Percentiles rank a stretch among this genome's conserved stretches.
phyloP scores from a whole-genome alignment of 2,329 filamentous ascomycete genomes.

The Fusarium albosuccineum region DNA sequence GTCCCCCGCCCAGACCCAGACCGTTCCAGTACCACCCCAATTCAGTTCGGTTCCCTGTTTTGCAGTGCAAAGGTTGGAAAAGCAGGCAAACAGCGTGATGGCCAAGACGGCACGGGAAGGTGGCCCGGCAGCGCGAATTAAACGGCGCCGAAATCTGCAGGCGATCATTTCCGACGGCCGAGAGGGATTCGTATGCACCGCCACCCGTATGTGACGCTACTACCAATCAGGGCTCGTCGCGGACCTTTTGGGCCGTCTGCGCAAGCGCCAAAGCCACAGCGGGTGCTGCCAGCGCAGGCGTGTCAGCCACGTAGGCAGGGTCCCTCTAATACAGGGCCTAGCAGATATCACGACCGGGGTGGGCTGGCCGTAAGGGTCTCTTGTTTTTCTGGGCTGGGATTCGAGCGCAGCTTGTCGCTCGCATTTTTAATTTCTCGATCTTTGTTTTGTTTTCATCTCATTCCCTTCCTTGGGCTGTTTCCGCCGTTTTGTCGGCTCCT shows the following conservation, averaged over 20 bases:
- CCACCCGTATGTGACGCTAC: slow-evolving; percentile 20
- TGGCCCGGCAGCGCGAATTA: slow-evolving; percentile 8
- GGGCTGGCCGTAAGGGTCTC: slow-evolving; percentile 26
- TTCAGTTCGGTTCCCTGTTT: slow-evolving; percentile 36
- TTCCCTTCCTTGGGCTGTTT: slow-evolving; percentile 15
- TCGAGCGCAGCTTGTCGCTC: slow-evolving; percentile 29
- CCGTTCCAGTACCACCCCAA: slow-evolving; percentile 33
- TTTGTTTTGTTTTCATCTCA: background rate
- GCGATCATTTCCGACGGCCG: slow-evolving; percentile 41
- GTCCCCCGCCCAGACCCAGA: slow-evolving; percentile 13
- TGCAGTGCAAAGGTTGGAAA: slow-evolving; percentile 39
- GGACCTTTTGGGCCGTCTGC: slow-evolving; percentile 35
- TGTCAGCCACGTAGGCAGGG: slow-evolving; percentile 28
- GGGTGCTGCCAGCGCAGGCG: slow-evolving; percentile 6
- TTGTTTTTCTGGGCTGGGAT: slow-evolving; percentile 33
- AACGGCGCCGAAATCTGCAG: slow-evolving; percentile 24
- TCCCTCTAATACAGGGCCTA: slow-evolving; percentile 33
- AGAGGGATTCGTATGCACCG: slow-evolving; percentile 35
- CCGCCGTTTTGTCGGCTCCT: slow-evolving; percentile 1
- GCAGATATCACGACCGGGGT: slow-evolving; percentile 37
- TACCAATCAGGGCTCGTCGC: slow-evolving; percentile 26
- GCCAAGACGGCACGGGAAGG: slow-evolving; percentile 6
- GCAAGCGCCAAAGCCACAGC: slow-evolving; percentile 38
- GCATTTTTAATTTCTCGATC: slow-evolving; percentile 32
- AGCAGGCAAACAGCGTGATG: slow-evolving; percentile 36